Conservation (phyloP, 2,329 filamentous ascomycete genomes). For the Ambrosiella beaveri region DNA sequence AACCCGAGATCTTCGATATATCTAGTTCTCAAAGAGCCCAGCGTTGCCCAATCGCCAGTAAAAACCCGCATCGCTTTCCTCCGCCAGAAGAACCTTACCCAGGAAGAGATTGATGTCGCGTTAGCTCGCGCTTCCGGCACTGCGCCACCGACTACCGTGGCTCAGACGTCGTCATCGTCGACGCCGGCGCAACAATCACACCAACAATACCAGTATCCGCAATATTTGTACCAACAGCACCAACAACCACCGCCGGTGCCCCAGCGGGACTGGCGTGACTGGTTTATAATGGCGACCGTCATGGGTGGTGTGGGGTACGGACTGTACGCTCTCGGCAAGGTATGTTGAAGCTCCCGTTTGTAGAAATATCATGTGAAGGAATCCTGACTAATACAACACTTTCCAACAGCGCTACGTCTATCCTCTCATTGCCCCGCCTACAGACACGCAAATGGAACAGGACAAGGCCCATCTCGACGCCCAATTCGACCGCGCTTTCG, state of each 20-base stretch:
- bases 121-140: constrained; percentile 57
- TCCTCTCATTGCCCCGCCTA: constrained; percentile 82
- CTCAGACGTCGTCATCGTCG: constrained; percentile 30
- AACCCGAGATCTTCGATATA: constrained; percentile 13
- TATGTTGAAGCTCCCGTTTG: constrained; percentile 20
- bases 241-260: constrained; percentile 41
- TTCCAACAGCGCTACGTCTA: constrained; percentile 60
- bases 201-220: constrained; percentile 29
- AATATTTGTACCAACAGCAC: constrained; percentile 25
- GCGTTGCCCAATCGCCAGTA: constrained; percentile 71
- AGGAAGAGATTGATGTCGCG: constrained; percentile 81
- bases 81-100: constrained; percentile 89
- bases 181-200: constrained; percentile 26
- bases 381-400: constrained; percentile 3
- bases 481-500: constrained; percentile 82
- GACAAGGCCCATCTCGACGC: constrained; percentile 89
- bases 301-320: constrained; percentile 81
- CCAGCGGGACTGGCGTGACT: constrained; percentile 87
- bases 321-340: constrained; percentile 73
- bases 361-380: background rate
- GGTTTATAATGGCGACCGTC: constrained; percentile 98
- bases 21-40: constrained; percentile 82
- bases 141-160: constrained; percentile 58
- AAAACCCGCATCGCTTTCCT: constrained; percentile 88
- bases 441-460: constrained; percentile 79